Conservation (phyloP, 208 protist species). For the Willaertia magna region DNA sequence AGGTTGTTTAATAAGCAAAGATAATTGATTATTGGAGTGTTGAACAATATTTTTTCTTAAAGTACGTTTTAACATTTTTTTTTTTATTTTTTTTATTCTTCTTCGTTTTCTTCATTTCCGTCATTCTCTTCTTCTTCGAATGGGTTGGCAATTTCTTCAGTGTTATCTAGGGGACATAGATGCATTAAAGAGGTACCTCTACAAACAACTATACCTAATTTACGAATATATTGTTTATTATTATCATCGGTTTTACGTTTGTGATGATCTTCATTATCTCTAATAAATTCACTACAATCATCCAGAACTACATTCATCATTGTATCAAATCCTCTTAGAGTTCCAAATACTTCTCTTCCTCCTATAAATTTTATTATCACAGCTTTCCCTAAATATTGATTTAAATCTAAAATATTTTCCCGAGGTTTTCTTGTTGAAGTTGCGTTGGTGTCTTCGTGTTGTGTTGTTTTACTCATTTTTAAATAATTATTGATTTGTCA, state of each 20-base stretch:
- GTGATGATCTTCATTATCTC: constrained; percentile 9
- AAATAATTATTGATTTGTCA: no score
- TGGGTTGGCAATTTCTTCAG: constrained; percentile 29
- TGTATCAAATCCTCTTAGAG: constrained; percentile 24
- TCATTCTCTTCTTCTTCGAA: constrained; percentile 18
- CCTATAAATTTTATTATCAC: constrained; percentile 14
- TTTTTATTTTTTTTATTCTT: no score
- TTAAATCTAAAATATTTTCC: constrained; percentile 14
- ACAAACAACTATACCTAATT: constrained; percentile 23
- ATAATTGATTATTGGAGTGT: no score
- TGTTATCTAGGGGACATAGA: constrained; percentile 20
- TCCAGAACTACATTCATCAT: constrained; percentile 23
- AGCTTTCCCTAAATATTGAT: constrained; percentile 3
- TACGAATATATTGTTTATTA: constrained; percentile 7
- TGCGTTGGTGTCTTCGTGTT: no score
- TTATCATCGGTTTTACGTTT: background rate
- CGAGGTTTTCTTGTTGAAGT: background rate
- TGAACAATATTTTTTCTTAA: no score
- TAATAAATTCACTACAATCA: constrained; percentile 15
- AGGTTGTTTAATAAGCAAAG: no score
- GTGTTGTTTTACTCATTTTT: no score
- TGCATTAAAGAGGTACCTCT: constrained; percentile 12
- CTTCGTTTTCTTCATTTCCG: background rate
- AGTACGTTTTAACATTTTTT: no score
- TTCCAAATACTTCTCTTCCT: constrained; percentile 20